Evolutionary conservation across 331 rosid genomes (phyloP).

Genomic region (Ulmus americana): DNA sequence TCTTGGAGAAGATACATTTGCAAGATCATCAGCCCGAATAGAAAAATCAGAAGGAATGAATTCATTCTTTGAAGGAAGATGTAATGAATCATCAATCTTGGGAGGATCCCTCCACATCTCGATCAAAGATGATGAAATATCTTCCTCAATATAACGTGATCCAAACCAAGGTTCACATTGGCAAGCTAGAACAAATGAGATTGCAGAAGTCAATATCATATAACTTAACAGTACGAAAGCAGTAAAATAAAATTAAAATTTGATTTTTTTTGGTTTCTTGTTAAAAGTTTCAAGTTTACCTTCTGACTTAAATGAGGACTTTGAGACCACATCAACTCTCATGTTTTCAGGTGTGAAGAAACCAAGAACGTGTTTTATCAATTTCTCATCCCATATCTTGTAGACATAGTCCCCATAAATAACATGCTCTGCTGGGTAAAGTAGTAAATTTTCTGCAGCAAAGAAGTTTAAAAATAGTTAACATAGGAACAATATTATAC

Average conservation of each 20-base stretch:
- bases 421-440: constrained; percentile 76
- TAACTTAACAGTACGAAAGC: constrained; percentile 4
- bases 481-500: not conserved
- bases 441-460: constrained; percentile 61
- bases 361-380: constrained; percentile 58
- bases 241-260: too few species aligned
- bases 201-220: constrained; percentile 2
- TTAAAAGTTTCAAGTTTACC: constrained; percentile 28
- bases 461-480: constrained; percentile 23
- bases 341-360: constrained; percentile 86
- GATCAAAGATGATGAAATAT: constrained; percentile 57
- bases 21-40: constrained; percentile 45
- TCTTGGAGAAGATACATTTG: constrained; percentile 45
- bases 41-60: constrained; percentile 92
- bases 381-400: constrained; percentile 71
- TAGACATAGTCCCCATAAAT: constrained; percentile 78
- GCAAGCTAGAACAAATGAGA: constrained; percentile 41
- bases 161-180: constrained; percentile 92
- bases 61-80: constrained; percentile 84
- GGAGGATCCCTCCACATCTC: constrained; percentile 78
- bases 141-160: constrained; percentile 64
- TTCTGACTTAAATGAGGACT: constrained; percentile 40
- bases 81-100: constrained; percentile 59
- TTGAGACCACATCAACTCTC: constrained; percentile 82
- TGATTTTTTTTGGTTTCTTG: not conserved